Base-by-base conservation (phyloP, 371 early-diverging fungal species). In the Synchytrium microbalum region DNA sequence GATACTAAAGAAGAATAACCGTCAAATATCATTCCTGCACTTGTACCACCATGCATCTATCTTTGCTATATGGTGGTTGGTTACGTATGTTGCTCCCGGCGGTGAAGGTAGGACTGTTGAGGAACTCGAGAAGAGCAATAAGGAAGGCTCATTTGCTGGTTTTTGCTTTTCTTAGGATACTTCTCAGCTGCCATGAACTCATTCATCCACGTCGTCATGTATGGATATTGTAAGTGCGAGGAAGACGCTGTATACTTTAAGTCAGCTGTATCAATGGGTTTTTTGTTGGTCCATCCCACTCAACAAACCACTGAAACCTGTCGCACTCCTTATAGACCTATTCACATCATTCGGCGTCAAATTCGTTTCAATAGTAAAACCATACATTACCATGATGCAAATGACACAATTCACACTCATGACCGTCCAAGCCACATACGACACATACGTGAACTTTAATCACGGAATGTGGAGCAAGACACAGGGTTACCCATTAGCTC, bases 1-100 rank as follows among this genome's bases (percentile, higher is more conserved):
- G 83, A 70, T 82, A 27, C 58, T 84, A 58, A 83, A 84, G 69
- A 79, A 82, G 73, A 85, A 86, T 75, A 73, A 78, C 69, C 81
- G 79, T 28, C 86, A 86, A 64, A 79, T 86, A 46, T 79, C 83
- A 0, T 86, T 86, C 75, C 66, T 86, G 64, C 86, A 86, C 69
- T 71, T 86, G 52, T 86, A 86, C 75, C 86, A 86, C 68, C 86
- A 86, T 71, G 64, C 68, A 61, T 80, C 84, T 59, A 79, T 86
- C 64, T 81, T 86, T 64, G 67, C 69, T 54, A 75, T 84, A 62
- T 82, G 81, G 83, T 86, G 82, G 83, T 68, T 79, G 62, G 80
- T 82, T 29, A 77, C 78, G 29, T 78, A 70, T 61, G 64, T 72
- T 52, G 80, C 84, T 0, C 86, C 86, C 58, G 79, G 73, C 64